Evolutionary conservation across 2,329 filamentous ascomycete genomes (phyloP), one percentile per base, ranked within the genome.

Genomic region (Aquanectria penicillioides): DNA sequence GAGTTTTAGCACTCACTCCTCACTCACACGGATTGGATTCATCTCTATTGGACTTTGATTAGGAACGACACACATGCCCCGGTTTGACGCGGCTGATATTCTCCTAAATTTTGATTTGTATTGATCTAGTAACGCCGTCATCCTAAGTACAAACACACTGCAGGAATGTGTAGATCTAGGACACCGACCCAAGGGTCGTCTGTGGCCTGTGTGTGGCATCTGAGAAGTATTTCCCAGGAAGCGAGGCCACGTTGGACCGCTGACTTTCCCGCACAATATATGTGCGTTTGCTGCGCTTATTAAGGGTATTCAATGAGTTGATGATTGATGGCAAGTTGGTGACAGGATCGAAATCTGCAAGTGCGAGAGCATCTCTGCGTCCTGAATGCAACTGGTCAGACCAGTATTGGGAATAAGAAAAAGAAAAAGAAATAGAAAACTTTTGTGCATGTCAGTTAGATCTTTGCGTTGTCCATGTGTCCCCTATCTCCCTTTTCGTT

Each of bases 81-180:
- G n/a, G n/a, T n/a, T n/a, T n/a, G n/a, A n/a, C n/a, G n/a, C n/a
- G n/a, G 56, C 61, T 51, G 26, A 26, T 55, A 44, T 43, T n/a
- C 55, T 56, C 54, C 60, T 22, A 41, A 43, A 68, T 63, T 54
- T 62, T 53, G 51, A 41, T 62, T 48, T 71, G 62, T 73, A 73
- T 73, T 73, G 50, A 69, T 72, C 67, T 73, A 70, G 67, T 59
- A 66, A 65, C 62, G 61, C 58, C 64, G 62, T 59, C 46, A 61
- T 62, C 64, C 68, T 73, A 73, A 60, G 61, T 73, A 72, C 69
- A 73, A 43, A 58, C 56, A 62, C 61, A 49, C 51, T 51, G 47
- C 57, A 57, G 56, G 37, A 55, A 46, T 48, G 51, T 56, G 56
- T 48, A 61, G 51, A 63, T 65, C 46, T 66, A 62, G 54, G 52